Conservation (phyloP, 345 rosid species). For the Salix brachista region DNA sequence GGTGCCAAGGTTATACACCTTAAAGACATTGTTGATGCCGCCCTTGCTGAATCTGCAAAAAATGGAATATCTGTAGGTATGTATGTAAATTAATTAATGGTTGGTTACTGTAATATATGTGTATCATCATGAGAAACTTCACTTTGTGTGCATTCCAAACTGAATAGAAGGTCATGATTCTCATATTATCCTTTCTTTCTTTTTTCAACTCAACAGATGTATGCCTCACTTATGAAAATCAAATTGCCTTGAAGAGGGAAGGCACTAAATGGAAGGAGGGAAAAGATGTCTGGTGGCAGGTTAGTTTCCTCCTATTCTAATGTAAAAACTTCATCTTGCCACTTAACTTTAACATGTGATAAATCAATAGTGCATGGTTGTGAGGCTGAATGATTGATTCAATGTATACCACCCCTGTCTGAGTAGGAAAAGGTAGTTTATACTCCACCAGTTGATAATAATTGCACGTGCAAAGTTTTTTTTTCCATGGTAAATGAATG, state of each 20-base stretch:
- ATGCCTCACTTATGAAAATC: constrained; percentile 78
- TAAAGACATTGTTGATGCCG: constrained; percentile 93
- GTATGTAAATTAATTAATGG: constrained; percentile 6
- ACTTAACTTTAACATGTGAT: too few species aligned
- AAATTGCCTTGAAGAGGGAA: constrained; percentile 64
- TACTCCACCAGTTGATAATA: too few species aligned
- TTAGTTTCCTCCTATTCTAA: constrained; percentile 19
- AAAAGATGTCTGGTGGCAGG: constrained; percentile 98
- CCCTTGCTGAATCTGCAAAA: constrained; percentile 55
- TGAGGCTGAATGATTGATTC: too few species aligned
- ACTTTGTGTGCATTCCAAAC: not conserved
- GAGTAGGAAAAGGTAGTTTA: too few species aligned
- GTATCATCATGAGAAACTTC: not conserved
- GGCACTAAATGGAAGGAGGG: constrained; percentile 78
- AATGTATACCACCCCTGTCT: too few species aligned
- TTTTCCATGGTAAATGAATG: too few species aligned
- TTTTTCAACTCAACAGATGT: constrained; percentile 38
- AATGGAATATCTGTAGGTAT: constrained; percentile 74
- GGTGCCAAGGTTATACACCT: constrained; percentile 81
- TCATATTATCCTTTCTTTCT: constrained; percentile 3
- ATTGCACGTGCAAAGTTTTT: too few species aligned
- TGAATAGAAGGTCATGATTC: not conserved
- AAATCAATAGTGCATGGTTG: too few species aligned
- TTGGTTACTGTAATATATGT: not conserved
- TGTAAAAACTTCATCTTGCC: not conserved